Percentiles rank a stretch among this genome's conserved stretches.
These are phyloP conservation scores for Xylariaceae sp. DNA, from an alignment of 2,329 filamentous ascomycete species.

Conservation along the genomic window DNA sequence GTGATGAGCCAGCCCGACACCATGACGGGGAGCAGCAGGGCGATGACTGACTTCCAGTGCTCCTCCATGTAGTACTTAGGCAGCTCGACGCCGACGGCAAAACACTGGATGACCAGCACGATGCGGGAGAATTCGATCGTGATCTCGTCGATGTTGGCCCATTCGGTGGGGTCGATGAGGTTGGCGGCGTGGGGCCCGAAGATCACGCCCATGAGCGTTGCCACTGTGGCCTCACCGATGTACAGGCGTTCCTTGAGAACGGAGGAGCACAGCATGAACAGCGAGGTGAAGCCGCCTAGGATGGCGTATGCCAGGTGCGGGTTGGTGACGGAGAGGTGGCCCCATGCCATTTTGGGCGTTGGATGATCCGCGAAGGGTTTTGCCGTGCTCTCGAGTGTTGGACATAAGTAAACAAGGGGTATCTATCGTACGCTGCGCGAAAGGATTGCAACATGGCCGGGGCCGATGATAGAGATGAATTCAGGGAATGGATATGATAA, in stretches of 20 bases:
- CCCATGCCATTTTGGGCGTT: constrained; percentile 61
- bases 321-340: constrained; percentile 78
- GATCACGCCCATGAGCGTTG: constrained; percentile 80
- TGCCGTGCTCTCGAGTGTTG: not conserved
- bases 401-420: not conserved
- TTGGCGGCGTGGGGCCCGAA: constrained; percentile 82
- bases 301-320: constrained; percentile 98
- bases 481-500: too few species aligned
- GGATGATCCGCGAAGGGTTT: not conserved
- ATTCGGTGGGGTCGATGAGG: constrained; percentile 67
- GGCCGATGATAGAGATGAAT: too few species aligned
- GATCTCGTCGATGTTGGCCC: constrained; percentile 80
- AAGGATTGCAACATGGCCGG: too few species aligned
- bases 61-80: constrained; percentile 95
- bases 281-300: constrained; percentile 89
- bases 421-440: too few species aligned
- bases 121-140: constrained; percentile 87
- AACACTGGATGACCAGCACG: constrained; percentile 87
- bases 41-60: constrained; percentile 88
- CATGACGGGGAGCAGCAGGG: constrained; percentile 93
- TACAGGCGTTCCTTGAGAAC: constrained; percentile 98
- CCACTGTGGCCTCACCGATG: constrained; percentile 95
- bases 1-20: constrained; percentile 91
- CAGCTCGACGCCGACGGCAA: constrained; percentile 85
- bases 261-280: constrained; percentile 98